A percentile compares a stretch with the other conserved stretches of the same genome.
Evolutionary conservation across 768 basidiomycete genomes (phyloP).

Genomic region (Tricholoma bakamatsutake): DNA sequence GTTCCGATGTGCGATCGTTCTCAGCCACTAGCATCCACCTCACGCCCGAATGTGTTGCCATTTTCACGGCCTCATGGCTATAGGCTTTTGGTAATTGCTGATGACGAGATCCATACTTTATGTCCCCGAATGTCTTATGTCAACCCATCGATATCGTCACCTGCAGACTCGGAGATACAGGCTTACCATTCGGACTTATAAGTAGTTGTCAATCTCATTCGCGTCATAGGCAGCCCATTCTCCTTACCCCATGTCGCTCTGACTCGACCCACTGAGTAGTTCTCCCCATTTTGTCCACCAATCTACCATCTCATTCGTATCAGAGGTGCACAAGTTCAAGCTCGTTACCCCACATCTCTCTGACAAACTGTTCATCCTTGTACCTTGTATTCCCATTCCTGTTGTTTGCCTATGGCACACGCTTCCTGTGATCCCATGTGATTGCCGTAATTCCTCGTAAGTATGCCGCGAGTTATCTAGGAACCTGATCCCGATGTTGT

Average conservation of each 20-base stretch:
- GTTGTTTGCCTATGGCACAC: slow-evolving; percentile 37
- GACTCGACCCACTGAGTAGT: too few relatives aligned
- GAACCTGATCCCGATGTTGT: slow-evolving; percentile 38
- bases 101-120: background rate
- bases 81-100: background rate
- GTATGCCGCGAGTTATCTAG: slow-evolving; percentile 45
- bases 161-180: slow-evolving; percentile 14
- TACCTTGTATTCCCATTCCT: slow-evolving; percentile 38
- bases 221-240: slow-evolving; percentile 45
- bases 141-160: slow-evolving; percentile 15
- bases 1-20: too few relatives aligned
- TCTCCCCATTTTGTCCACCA: too few relatives aligned
- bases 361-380: too few relatives aligned
- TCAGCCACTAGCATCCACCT: background rate
- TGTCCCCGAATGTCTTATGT: background rate
- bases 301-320: too few relatives aligned
- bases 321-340: too few relatives aligned
- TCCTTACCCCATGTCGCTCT: slow-evolving; percentile 48
- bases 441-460: slow-evolving; percentile 55
- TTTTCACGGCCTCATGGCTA: background rate
- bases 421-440: slow-evolving; percentile 43
- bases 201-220: slow-evolving; percentile 47
- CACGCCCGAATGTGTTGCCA: background rate
- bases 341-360: too few relatives aligned
- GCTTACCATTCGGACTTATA: slow-evolving; percentile 10